Base-by-base conservation (phyloP, 2,329 filamentous ascomycete genomes). In the Hortaea werneckii region DNA sequence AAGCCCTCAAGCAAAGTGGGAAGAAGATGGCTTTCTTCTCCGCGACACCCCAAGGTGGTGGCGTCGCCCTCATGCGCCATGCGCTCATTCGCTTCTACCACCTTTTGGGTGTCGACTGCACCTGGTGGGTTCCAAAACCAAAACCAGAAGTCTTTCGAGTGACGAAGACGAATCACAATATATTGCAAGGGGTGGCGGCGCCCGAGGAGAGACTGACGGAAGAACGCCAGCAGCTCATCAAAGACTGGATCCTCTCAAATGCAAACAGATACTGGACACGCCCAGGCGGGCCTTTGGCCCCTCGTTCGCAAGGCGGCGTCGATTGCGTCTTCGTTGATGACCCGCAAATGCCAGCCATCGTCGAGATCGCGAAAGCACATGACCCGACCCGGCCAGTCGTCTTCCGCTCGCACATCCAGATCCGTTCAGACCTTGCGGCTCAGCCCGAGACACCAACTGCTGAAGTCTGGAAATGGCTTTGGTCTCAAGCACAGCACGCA, bases 81-180 rank as follows among this genome's bases (percentile, higher is more conserved):
- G 83, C 85, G 8, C 66, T 90, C 29, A 77, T 89, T 40, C 76
- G 86, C 43, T 84, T 88, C 57, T 75, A 82, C 27, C 75, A 78
- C 45, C 68, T 80, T 3, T 60, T 86, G 39, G 82, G 77, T 1
- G 78, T 87, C 1, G 75, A 89, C 50, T 71, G 85, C 55, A 79
- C 75, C 46, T 92, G 86, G 86, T 89, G 48, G 44, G 85, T 90
- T 1, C 86, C 86, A 5, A 87, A 87, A 62, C 85, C 86, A 20
- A 80, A 83, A 42, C 84, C 84, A 3, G 81, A 83, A 11, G 80
- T 90, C 8, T 92, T 92, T 65, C 76, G 85, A 42, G 83, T 87
- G 64, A 92, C 86, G 54, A 92, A 92, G 68, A 88, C 83, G 54
- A 84, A 88, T 55, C 86, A 92, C 76, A 92, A 92, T 65, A 89